A percentile compares a stretch with the other conserved stretches of the same genome.
These are phyloP conservation scores for Podila horticola DNA, from an alignment of 192 early-diverging fungal species.

Conservation along the genomic window DNA sequence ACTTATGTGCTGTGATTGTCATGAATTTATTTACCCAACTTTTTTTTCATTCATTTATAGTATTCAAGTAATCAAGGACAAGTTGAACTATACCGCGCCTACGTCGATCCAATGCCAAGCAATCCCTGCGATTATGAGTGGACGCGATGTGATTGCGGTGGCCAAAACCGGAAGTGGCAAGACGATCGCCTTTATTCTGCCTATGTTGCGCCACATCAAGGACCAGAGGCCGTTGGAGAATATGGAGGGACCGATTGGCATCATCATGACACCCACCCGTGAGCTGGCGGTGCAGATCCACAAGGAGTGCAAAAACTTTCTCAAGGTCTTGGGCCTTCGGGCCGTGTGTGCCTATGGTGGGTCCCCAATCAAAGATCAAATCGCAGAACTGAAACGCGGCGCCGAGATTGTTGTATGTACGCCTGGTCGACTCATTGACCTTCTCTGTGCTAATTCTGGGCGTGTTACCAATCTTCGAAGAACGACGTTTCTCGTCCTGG, in stretches of 20 bases:
- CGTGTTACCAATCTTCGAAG: slow-evolving; percentile 87
- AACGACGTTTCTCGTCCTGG: slow-evolving; percentile 95
- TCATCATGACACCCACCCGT: slow-evolving; percentile 94
- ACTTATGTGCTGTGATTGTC: too few relatives aligned
- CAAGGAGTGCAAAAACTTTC: slow-evolving; percentile 91
- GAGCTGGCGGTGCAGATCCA: slow-evolving; percentile 94
- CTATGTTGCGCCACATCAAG: slow-evolving; percentile 96
- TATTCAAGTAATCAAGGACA: slow-evolving; percentile 77
- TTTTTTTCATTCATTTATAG: slow-evolving; percentile 26
- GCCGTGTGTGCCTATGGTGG: slow-evolving; percentile 93
- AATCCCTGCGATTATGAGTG: slow-evolving; percentile 96
- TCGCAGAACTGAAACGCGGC: slow-evolving; percentile 89
- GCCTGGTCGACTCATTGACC: slow-evolving; percentile 90
- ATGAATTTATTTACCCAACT: not conserved
- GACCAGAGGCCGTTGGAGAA: slow-evolving; percentile 80
- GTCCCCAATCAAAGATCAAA: slow-evolving; percentile 87
- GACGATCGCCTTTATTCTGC: slow-evolving; percentile 92
- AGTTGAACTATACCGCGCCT: slow-evolving; percentile 86
- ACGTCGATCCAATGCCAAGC: slow-evolving; percentile 93
- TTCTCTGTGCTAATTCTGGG: slow-evolving; percentile 88
- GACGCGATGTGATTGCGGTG: slow-evolving; percentile 95
- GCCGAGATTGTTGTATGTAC: slow-evolving; percentile 95
- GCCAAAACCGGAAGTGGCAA: slow-evolving; percentile 96
- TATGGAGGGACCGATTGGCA: slow-evolving; percentile 86
- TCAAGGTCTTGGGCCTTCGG: slow-evolving; percentile 84